Conservation (phyloP, 2,329 filamentous ascomycete species). For the Orbilia brochopaga region DNA sequence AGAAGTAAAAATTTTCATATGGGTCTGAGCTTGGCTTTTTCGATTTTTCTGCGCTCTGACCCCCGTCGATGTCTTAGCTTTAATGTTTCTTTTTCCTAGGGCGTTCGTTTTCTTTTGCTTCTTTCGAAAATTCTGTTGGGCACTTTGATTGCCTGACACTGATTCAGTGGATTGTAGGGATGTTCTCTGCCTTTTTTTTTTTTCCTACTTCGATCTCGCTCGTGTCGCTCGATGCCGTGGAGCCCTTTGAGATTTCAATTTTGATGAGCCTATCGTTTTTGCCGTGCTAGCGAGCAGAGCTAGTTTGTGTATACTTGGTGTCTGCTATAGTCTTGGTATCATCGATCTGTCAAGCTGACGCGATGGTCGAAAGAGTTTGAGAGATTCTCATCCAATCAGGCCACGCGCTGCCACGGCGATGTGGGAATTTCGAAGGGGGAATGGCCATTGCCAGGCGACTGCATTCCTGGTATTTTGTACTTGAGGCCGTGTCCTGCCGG, state of each 20-base stretch:
- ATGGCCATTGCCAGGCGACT: constrained; percentile 23
- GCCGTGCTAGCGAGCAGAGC: neutral
- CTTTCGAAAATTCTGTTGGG: neutral
- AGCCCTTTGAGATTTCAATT: neutral
- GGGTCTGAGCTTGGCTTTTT: constrained; percentile 40
- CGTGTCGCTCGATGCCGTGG: constrained; percentile 33
- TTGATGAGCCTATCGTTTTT: neutral
- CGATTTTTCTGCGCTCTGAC: neutral
- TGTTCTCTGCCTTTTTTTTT: neutral
- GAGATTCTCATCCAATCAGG: no score
- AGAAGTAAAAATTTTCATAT: constrained; percentile 35
- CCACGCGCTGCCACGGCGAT: neutral
- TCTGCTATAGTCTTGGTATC: neutral
- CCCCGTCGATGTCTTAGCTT: constrained; percentile 47
- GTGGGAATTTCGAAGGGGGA: constrained; percentile 14
- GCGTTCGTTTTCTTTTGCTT: constrained; percentile 8
- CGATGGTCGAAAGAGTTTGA: no score
- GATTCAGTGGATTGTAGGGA: neutral
- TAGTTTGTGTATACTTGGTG: neutral
- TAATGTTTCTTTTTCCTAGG: constrained; percentile 15
- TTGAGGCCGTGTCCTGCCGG: constrained; percentile 7
- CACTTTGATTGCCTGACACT: neutral
- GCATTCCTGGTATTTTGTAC: constrained; percentile 43
- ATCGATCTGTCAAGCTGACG: constrained; percentile 1
- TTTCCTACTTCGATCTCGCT: constrained; percentile 36